Evolutionary conservation across 805 yeast species (phyloP).

Genomic region (Saccharomyces jurei): DNA sequence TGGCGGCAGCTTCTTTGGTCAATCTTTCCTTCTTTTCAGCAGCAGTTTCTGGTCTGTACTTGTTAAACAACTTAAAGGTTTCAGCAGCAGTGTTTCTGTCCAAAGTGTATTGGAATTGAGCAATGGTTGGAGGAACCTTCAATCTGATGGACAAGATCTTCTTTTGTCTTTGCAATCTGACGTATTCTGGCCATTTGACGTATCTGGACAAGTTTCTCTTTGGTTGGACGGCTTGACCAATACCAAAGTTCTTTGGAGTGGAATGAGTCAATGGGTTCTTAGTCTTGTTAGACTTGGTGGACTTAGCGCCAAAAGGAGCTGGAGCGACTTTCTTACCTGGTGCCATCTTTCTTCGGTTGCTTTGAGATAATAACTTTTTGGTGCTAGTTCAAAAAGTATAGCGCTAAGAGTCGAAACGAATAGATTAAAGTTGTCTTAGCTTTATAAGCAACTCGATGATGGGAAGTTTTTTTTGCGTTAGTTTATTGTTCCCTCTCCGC

Average conservation of each 20-base stretch:
- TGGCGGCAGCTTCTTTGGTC: conserved; percentile 97
- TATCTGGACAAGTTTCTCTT: conserved; percentile 93
- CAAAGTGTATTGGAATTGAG: conserved; percentile 91
- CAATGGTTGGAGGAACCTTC: conserved; percentile 97
- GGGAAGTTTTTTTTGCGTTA: background rate
- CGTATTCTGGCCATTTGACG: conserved; percentile 99
- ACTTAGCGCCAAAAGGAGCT: conserved; percentile 86
- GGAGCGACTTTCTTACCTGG: conserved; percentile 89
- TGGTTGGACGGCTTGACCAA: conserved; percentile 93
- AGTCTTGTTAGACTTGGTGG: conserved; percentile 47
- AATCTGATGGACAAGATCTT: conserved; percentile 91
- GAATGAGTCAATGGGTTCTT: conserved; percentile 86
- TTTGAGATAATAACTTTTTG: too few species aligned
- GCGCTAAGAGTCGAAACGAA: too few species aligned
- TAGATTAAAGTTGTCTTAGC: background rate
- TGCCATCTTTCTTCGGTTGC: conserved; percentile 25
- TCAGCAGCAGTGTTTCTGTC: conserved; percentile 99
- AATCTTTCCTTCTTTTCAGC: conserved; percentile 99
- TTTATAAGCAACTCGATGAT: background rate
- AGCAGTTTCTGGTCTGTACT: conserved; percentile 96
- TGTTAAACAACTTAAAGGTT: conserved; percentile 94
- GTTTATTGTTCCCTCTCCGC: background rate
- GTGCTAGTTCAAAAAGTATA: too few species aligned
- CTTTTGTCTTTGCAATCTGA: conserved; percentile 97
- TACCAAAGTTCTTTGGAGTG: conserved; percentile 88